phyloP scores from a whole-genome alignment of 208 protist genomes.

The Leishmania tropica region DNA sequence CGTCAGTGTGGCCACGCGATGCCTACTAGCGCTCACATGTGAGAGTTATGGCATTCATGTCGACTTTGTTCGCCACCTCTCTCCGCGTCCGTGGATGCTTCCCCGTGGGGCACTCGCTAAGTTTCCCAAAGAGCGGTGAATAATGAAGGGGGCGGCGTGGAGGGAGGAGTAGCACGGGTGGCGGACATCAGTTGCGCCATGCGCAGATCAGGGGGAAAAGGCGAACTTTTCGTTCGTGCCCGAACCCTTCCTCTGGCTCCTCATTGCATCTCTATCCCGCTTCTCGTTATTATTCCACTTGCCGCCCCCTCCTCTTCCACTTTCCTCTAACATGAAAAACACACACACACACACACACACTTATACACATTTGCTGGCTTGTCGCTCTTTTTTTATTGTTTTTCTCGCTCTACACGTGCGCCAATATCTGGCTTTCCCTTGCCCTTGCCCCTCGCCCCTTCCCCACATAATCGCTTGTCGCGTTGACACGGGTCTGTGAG shows the following conservation, averaged over 20 bases:
- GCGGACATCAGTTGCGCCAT: neutral
- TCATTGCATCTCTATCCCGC: neutral
- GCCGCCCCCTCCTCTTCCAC: neutral
- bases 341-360: too few species aligned
- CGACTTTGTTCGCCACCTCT: neutral
- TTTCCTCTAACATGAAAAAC: neutral
- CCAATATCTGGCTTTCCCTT: neutral
- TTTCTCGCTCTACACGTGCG: neutral
- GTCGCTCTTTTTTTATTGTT: neutral
- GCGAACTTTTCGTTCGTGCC: constrained; percentile 1
- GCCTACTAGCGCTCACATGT: neutral
- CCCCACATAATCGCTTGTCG: neutral
- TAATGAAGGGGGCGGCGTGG: neutral
- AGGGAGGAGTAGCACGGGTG: neutral
- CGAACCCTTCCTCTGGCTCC: neutral
- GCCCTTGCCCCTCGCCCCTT: neutral
- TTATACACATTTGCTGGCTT: neutral
- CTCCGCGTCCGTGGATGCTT: neutral
- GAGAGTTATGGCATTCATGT: neutral
- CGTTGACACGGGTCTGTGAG: neutral
- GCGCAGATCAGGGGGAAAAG: neutral
- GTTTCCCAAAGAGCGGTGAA: neutral
- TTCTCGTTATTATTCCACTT: neutral
- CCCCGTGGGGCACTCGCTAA: neutral
- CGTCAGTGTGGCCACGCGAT: neutral